These are phyloP conservation scores for Hericium erinaceus DNA, from an alignment of 768 basidiomycete genomes.

Conservation along the genomic window DNA sequence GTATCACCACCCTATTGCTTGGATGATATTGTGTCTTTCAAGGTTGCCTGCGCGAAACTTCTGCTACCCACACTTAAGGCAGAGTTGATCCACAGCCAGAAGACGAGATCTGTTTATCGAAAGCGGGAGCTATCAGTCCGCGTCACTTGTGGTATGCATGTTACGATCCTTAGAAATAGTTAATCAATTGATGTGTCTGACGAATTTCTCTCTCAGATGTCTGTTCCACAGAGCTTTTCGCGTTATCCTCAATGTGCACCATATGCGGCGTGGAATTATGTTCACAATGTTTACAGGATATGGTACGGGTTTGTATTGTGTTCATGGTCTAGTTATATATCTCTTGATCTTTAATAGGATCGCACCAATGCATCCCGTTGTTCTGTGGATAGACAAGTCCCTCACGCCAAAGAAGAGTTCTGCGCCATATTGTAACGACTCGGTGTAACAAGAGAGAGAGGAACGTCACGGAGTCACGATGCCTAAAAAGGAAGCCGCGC, in stretches of 20 bases:
- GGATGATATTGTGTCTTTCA: not conserved
- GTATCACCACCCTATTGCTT: not conserved
- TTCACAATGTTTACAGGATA: not conserved
- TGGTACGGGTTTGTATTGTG: too few relatives aligned
- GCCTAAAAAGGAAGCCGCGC: too few relatives aligned
- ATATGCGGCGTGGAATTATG: not conserved
- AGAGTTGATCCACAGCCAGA: not conserved
- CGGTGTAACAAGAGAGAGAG: too few relatives aligned
- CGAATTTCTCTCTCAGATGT: too few relatives aligned
- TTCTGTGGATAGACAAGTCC: not conserved
- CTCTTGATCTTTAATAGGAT: too few relatives aligned
- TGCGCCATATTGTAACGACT: not conserved
- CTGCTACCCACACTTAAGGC: not conserved
- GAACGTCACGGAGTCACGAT: too few relatives aligned
- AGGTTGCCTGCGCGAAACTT: not conserved
- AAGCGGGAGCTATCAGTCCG: not conserved
- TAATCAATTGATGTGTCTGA: too few relatives aligned
- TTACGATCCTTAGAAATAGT: not conserved
- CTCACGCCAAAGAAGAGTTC: not conserved
- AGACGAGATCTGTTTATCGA: not conserved
- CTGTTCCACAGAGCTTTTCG: not conserved
- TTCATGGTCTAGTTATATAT: too few relatives aligned
- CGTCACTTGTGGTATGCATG: not conserved
- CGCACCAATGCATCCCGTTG: not conserved
- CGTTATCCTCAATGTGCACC: not conserved